These are phyloP conservation scores for Luffa aegyptiaca DNA, from an alignment of 306 rosid genomes.

Conservation along the genomic window DNA sequence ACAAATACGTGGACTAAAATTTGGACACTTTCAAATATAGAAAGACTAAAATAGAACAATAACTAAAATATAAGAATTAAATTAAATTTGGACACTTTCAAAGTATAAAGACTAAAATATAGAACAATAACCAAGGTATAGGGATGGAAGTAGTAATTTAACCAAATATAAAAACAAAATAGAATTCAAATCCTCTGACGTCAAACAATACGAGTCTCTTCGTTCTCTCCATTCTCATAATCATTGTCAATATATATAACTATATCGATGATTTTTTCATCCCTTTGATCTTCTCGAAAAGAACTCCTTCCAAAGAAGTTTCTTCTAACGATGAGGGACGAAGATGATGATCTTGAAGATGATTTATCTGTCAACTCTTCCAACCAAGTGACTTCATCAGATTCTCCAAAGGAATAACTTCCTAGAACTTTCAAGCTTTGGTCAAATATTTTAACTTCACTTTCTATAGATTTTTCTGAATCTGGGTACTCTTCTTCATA, in stretches of 20 bases:
- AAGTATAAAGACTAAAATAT: too few relatives aligned
- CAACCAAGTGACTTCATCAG: background rate
- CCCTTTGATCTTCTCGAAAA: background rate
- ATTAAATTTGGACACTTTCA: too few relatives aligned
- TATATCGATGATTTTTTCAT: background rate
- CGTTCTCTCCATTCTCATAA: background rate
- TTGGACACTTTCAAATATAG: too few relatives aligned
- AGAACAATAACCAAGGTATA: too few relatives aligned
- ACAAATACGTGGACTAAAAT: too few relatives aligned
- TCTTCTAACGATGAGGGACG: background rate
- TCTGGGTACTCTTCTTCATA: background rate
- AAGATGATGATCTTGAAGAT: background rate
- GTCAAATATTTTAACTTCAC: background rate
- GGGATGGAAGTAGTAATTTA: too few relatives aligned
- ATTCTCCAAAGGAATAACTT: background rate
- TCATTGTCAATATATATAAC: background rate
- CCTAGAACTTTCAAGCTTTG: background rate
- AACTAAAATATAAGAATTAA: too few relatives aligned
- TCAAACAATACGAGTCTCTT: background rate
- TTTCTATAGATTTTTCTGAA: background rate
- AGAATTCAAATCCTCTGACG: background rate
- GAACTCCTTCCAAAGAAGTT: background rate
- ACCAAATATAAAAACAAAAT: background rate
- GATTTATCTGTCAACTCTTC: background rate
- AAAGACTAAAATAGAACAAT: too few relatives aligned